Conservation (phyloP, 805 yeast genomes). For the Ogataea degrootiae region DNA sequence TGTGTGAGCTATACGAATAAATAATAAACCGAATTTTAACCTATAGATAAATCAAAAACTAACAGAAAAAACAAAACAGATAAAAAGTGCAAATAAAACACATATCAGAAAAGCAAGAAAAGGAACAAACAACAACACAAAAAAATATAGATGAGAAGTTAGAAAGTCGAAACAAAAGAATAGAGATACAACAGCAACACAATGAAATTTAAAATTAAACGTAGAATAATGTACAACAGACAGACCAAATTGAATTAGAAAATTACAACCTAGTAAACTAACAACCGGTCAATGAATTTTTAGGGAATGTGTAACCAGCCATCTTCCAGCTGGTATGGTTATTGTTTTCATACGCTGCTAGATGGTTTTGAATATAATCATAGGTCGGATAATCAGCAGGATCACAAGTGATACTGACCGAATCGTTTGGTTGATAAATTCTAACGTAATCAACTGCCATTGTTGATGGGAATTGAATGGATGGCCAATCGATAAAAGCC, state of each 20-base stretch:
- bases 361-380: slow-evolving; percentile 73
- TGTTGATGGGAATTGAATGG: slow-evolving; percentile 69
- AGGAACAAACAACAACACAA: neutral
- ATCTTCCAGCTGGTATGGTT: slow-evolving; percentile 71
- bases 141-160: neutral
- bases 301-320: slow-evolving; percentile 72
- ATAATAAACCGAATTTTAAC: neutral
- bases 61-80: neutral
- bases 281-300: slow-evolving; percentile 51
- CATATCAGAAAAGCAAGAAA: neutral
- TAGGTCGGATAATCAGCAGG: slow-evolving; percentile 81
- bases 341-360: slow-evolving; percentile 59
- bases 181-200: neutral
- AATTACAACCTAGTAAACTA: slow-evolving; percentile 13
- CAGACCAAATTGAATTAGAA: neutral
- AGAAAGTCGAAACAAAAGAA: neutral
- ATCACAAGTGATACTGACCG: slow-evolving; percentile 69
- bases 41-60: slow-evolving; percentile 2
- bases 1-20: too few species aligned
- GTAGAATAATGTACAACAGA: neutral
- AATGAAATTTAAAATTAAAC: neutral
- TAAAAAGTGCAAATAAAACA: neutral
- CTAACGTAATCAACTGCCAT: slow-evolving; percentile 83
- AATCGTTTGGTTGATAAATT: slow-evolving; percentile 77
- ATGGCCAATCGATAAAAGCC: slow-evolving; percentile 91